Base-by-base conservation (phyloP, 768 basidiomycete species). In the Russula ochroleuca region DNA sequence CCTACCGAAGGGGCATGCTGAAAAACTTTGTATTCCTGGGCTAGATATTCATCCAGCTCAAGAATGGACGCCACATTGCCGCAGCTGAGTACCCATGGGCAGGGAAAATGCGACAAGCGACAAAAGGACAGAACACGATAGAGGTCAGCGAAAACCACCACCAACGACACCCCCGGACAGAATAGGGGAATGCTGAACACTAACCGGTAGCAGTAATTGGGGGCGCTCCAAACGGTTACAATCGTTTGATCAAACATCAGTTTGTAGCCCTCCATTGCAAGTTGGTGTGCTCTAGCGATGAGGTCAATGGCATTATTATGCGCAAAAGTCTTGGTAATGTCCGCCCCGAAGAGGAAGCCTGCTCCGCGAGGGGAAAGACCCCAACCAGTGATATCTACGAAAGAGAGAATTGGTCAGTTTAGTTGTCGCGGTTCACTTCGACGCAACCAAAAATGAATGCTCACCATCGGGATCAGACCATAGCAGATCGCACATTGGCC, bases 401-500 rank as follows among this genome's bases (percentile, higher is more conserved):
- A 15, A 5, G 21, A 15, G 9, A 13, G 17, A 3, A 3, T 13
- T 14, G 3, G 41, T 45, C 47, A 40, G 1, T 15, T 28, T 21
- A 14, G n/a, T n/a, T n/a, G 5, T 21, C 35, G 23, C 33, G 21
- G 23, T 5, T 28, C 15, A 17, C 25, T 19, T 33, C 21, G 49
- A 35, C 7, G 35, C 35, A 25, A n/a, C 14, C 15, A 25, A 40
- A 10, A 17, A 21, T 40, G 9, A 17, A 21, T 40, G 72, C 81
- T 68, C 61, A 94, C 94, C 95, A 74, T 98, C 96, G 50, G 96
- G 96, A 79, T 98, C 96, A 63, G 95, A 97, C 96, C 96, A 98
- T n/a, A 98, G 79, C 2, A 98, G 79, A 76, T 98, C 96, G 72
- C 96, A 98, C 96, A 98, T 98, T 9, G 94, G 87, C 14, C 96